Conservation (phyloP, 2,329 filamentous ascomycete species). For the Penicillium rolfsii region DNA sequence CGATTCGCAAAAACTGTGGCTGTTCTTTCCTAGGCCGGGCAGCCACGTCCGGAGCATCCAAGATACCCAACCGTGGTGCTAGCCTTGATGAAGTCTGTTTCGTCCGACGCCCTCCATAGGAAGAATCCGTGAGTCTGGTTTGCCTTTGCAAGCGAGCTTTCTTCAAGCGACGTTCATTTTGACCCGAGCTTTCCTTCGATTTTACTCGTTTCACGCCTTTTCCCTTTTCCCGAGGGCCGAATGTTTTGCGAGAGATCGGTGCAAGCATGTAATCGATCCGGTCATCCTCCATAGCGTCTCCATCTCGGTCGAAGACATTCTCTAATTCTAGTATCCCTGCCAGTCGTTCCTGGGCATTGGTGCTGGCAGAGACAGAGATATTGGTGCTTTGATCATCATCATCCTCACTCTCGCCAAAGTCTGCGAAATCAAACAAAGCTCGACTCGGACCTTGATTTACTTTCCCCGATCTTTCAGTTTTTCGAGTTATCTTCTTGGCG, state of each 20-base stretch:
- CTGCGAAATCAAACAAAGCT: slow-evolving; percentile 36
- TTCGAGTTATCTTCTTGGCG: slow-evolving; percentile 39
- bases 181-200: slow-evolving; percentile 21
- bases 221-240: slow-evolving; percentile 12
- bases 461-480: slow-evolving; percentile 19
- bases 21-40: slow-evolving; percentile 35
- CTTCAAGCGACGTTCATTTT: slow-evolving; percentile 21
- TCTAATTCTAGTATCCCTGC: slow-evolving; percentile 27
- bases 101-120: slow-evolving; percentile 28
- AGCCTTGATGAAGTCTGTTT: slow-evolving; percentile 26
- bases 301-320: slow-evolving; percentile 30
- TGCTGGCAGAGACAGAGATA: slow-evolving; percentile 7
- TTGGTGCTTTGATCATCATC: slow-evolving; percentile 7
- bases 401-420: slow-evolving; percentile 32
- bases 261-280: slow-evolving; percentile 48
- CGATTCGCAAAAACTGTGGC: slow-evolving; percentile 61
- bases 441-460: slow-evolving; percentile 19
- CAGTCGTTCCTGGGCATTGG: slow-evolving; percentile 18
- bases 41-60: slow-evolving; percentile 53
- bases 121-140: slow-evolving; percentile 41
- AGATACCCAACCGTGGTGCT: slow-evolving; percentile 50
- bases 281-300: slow-evolving; percentile 48
- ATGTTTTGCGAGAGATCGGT: slow-evolving; percentile 30
- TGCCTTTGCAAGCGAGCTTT: slow-evolving; percentile 38
- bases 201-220: slow-evolving; percentile 20